These are phyloP conservation scores for Crithidia brevicula DNA, from an alignment of 208 protist species.

Conservation along the genomic window DNA sequence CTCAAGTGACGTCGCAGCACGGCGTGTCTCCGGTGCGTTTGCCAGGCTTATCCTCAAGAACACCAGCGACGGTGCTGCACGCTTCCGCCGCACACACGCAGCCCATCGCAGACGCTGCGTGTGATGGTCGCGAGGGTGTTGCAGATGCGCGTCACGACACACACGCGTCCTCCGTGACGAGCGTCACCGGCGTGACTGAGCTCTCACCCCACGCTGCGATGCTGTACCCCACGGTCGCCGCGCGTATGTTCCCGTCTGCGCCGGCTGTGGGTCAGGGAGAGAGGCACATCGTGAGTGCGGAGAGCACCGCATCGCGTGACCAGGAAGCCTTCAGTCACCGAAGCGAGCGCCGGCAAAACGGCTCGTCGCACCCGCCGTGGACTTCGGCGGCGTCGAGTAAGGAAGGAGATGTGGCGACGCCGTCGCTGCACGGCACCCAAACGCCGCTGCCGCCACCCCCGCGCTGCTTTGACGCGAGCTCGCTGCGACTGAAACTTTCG, in stretches of 20 bases:
- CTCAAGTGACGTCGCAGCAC: not conserved
- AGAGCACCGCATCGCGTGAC: too few relatives aligned
- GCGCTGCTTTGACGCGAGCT: conserved; percentile 66
- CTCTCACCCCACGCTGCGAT: not conserved
- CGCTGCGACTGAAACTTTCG: conserved; percentile 68
- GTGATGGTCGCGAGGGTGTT: too few relatives aligned
- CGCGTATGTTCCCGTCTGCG: not conserved
- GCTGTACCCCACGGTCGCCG: not conserved
- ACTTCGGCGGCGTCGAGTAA: too few relatives aligned
- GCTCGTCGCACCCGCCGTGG: too few relatives aligned
- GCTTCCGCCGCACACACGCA: too few relatives aligned
- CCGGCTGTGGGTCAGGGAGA: too few relatives aligned
- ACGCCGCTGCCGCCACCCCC: conserved; percentile 15
- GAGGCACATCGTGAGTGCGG: too few relatives aligned
- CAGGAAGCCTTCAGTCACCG: too few relatives aligned
- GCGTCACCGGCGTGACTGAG: not conserved
- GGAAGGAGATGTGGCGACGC: too few relatives aligned
- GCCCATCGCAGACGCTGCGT: too few relatives aligned
- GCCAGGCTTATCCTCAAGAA: not conserved
- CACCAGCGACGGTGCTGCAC: not conserved
- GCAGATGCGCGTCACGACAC: not conserved
- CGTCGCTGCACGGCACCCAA: not conserved
- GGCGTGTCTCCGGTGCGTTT: not conserved
- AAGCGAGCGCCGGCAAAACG: too few relatives aligned
- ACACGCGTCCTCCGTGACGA: not conserved